phyloP scores from a whole-genome alignment of 1,284 basidiomycete genomes.

The Neotropicomus parvogracilis region DNA sequence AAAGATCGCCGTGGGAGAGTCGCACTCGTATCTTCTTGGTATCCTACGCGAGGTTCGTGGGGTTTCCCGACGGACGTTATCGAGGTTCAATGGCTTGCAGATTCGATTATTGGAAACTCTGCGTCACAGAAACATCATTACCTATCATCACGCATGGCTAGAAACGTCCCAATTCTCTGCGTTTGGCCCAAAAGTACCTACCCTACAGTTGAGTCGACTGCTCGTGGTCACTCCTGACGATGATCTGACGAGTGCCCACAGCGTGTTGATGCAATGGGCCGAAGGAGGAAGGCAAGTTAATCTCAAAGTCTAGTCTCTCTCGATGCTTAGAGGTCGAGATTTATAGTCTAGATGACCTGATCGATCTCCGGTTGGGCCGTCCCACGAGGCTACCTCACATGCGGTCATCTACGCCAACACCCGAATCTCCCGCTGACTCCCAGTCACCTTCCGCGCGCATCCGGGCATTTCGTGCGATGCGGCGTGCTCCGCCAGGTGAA shows the following conservation, averaged over 20 bases:
- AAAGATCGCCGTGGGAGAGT: slow-evolving; percentile 91
- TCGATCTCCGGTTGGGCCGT: slow-evolving; percentile 68
- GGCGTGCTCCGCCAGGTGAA: slow-evolving; percentile 59
- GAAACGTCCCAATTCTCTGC: slow-evolving; percentile 80
- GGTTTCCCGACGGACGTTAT: neutral
- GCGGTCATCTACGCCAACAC: slow-evolving; percentile 31
- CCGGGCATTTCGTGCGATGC: slow-evolving; percentile 68
- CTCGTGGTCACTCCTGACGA: neutral
- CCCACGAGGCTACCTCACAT: slow-evolving; percentile 46
- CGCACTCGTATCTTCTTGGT: slow-evolving; percentile 76
- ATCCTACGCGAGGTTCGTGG: slow-evolving; percentile 71
- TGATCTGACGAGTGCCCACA: slow-evolving; percentile 30
- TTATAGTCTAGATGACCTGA: slow-evolving; percentile 76
- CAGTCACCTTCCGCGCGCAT: slow-evolving; percentile 69
- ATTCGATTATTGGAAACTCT: slow-evolving; percentile 83
- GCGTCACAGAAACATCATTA: slow-evolving; percentile 88
- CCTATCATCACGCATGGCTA: slow-evolving; percentile 95
- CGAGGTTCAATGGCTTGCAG: slow-evolving; percentile 31
- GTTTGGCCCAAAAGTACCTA: slow-evolving; percentile 80
- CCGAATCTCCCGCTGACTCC: slow-evolving; percentile 30
- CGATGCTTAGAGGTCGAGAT: slow-evolving; percentile 2
- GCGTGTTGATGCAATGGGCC: slow-evolving; percentile 91
- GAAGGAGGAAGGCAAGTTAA: slow-evolving; percentile 65
- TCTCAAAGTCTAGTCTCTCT: neutral
- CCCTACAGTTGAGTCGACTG: slow-evolving; percentile 59